Conservation (phyloP, 345 rosid genomes). For the Ceriops decandra region DNA sequence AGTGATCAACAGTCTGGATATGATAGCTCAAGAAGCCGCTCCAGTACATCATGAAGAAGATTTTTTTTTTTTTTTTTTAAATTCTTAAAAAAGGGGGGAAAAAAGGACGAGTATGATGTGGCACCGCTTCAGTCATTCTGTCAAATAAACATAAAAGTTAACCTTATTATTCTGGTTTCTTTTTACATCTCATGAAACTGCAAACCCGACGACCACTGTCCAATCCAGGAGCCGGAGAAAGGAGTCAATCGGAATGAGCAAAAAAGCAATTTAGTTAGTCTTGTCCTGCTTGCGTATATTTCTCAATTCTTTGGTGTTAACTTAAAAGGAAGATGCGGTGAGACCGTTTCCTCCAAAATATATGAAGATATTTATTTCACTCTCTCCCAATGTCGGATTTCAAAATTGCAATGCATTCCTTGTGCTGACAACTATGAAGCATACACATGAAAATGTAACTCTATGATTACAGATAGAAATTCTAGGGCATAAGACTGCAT, state of each 20-base stretch:
- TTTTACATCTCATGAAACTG: not conserved
- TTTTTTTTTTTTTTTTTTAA: not conserved
- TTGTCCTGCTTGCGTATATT: not conserved
- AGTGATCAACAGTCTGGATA: slow-evolving; percentile 33
- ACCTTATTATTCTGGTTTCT: not conserved
- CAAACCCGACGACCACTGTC: not conserved
- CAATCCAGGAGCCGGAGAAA: not conserved
- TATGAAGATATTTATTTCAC: no score
- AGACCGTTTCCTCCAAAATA: no score
- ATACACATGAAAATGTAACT: no score
- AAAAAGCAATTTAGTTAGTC: not conserved
- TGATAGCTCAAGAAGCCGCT: slow-evolving; percentile 32
- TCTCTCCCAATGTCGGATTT: no score
- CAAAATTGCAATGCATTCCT: no score
- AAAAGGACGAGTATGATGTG: slow-evolving; percentile 4
- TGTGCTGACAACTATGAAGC: no score
- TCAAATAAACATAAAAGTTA: not conserved
- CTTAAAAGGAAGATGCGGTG: no score
- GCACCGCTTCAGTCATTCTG: not conserved
- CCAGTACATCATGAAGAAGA: slow-evolving; percentile 29
- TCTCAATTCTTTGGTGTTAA: not conserved
- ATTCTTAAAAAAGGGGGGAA: no score
- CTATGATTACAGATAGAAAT: no score
- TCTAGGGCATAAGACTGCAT: no score
- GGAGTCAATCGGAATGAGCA: not conserved